These are phyloP conservation scores for Erythrobasidium yunnanense DNA, from an alignment of 768 basidiomycete species.

Conservation along the genomic window DNA sequence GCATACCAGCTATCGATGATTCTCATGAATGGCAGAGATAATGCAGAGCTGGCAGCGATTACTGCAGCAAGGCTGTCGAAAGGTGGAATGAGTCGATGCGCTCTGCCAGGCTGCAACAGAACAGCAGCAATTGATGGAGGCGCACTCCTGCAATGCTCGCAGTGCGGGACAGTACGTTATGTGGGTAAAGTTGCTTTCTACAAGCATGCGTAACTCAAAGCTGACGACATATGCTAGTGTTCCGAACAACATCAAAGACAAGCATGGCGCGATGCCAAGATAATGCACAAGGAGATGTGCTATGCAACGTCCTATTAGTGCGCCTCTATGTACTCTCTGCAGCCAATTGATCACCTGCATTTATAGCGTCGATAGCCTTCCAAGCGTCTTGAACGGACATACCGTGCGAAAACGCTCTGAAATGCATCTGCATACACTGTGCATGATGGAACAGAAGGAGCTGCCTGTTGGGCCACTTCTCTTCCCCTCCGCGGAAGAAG, in stretches of 20 bases:
- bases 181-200: neutral
- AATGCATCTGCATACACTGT: neutral
- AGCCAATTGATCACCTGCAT: neutral
- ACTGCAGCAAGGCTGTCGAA: neutral
- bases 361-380: neutral
- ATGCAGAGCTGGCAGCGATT: constrained; percentile 1
- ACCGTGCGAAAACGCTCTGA: neutral
- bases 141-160: constrained; percentile 20
- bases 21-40: neutral
- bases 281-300: constrained; percentile 27
- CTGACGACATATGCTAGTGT: neutral
- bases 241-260: constrained; percentile 8
- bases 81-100: neutral
- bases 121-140: neutral
- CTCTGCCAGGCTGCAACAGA: neutral
- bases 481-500: neutral
- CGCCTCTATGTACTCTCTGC: neutral
- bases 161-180: constrained; percentile 19
- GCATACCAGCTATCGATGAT: neutral
- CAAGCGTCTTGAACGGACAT: neutral
- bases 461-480: neutral
- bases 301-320: neutral
- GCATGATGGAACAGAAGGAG: neutral
- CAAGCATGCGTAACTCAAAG: too few species aligned
- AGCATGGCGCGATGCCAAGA: constrained; percentile 5